Conservation (phyloP, 2,329 filamentous ascomycete genomes). For the Nigrospora osmanthi region DNA sequence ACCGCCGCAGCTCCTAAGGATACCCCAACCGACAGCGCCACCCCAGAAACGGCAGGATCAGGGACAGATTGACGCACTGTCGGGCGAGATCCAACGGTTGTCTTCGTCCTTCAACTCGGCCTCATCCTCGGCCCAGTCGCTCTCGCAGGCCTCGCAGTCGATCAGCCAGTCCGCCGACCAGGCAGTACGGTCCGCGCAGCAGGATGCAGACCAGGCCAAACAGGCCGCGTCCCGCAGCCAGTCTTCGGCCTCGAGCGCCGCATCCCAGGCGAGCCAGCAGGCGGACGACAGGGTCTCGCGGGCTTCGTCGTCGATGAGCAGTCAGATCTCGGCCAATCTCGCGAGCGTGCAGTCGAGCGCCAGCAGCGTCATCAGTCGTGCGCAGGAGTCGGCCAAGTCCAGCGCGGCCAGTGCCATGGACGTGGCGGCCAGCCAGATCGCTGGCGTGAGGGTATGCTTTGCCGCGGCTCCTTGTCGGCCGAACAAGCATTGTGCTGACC, state of each 20-base stretch:
- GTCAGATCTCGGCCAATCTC: constrained; percentile 15
- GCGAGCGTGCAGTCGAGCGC: constrained; percentile 19
- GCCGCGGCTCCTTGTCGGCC: neutral
- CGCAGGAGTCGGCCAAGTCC: constrained; percentile 45
- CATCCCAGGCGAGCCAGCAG: constrained; percentile 14
- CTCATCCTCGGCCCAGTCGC: constrained; percentile 19
- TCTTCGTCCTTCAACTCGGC: constrained; percentile 21
- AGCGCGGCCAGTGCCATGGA: constrained; percentile 45
- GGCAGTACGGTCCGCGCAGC: constrained; percentile 16
- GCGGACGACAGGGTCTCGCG: constrained; percentile 14
- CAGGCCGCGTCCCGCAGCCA: constrained; percentile 18
- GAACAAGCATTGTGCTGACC: neutral
- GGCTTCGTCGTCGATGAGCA: constrained; percentile 19
- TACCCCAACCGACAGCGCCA: constrained; percentile 14
- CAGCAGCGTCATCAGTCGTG: constrained; percentile 34
- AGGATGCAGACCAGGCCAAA: constrained; percentile 18
- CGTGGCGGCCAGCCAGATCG: constrained; percentile 21
- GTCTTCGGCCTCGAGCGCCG: constrained; percentile 20
- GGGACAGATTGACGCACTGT: constrained; percentile 20
- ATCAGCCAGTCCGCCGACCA: constrained; percentile 20
- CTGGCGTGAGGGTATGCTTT: constrained; percentile 8
- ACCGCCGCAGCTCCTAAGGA: constrained; percentile 9
- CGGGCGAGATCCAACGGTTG: constrained; percentile 17
- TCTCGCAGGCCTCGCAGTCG: constrained; percentile 19
- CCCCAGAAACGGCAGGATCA: constrained; percentile 17